phyloP scores from a whole-genome alignment of 441 rosid genomes.

The Dalechampia spathulata region DNA sequence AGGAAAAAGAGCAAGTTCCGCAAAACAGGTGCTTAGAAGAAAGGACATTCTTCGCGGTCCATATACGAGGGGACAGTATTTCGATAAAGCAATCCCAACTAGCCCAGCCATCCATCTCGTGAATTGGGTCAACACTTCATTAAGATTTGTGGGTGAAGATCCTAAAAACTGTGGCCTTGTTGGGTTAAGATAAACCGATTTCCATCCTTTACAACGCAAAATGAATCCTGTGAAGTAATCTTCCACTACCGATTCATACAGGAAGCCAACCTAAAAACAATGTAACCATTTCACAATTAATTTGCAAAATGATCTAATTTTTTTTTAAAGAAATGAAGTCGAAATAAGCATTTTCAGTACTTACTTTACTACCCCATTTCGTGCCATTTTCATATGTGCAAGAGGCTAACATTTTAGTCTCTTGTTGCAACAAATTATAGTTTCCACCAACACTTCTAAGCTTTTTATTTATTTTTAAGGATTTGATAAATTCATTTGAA shows the following conservation, averaged over 20 bases:
- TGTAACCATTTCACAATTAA: too few relatives aligned
- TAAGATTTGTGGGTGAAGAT: slow-evolving; percentile 16
- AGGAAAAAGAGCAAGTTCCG: slow-evolving; percentile 12
- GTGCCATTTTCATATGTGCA: slow-evolving; percentile 31
- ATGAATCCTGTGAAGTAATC: slow-evolving; percentile 37
- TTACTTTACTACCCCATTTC: slow-evolving; percentile 39
- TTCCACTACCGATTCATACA: slow-evolving; percentile 28
- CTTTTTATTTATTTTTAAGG: neutral
- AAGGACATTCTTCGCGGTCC: slow-evolving; percentile 19
- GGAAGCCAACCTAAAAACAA: slow-evolving; percentile 16
- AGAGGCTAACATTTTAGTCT: slow-evolving; percentile 3
- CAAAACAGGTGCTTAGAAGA: slow-evolving; percentile 19
- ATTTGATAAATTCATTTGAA: slow-evolving; percentile 25
- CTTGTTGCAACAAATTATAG: neutral
- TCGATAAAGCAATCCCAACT: slow-evolving; percentile 22
- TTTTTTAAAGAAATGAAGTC: too few relatives aligned
- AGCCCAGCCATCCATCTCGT: slow-evolving; percentile 35
- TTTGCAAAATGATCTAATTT: too few relatives aligned
- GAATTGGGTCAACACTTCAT: slow-evolving; percentile 19
- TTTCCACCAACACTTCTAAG: neutral
- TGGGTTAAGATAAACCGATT: slow-evolving; percentile 26
- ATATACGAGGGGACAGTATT: slow-evolving; percentile 33
- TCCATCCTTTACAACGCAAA: slow-evolving; percentile 35
- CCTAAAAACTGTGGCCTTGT: slow-evolving; percentile 34
- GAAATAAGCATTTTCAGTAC: neutral